These are phyloP conservation scores for Rhizopogon roseolus DNA, from an alignment of 768 basidiomycete species.

Conservation along the genomic window DNA sequence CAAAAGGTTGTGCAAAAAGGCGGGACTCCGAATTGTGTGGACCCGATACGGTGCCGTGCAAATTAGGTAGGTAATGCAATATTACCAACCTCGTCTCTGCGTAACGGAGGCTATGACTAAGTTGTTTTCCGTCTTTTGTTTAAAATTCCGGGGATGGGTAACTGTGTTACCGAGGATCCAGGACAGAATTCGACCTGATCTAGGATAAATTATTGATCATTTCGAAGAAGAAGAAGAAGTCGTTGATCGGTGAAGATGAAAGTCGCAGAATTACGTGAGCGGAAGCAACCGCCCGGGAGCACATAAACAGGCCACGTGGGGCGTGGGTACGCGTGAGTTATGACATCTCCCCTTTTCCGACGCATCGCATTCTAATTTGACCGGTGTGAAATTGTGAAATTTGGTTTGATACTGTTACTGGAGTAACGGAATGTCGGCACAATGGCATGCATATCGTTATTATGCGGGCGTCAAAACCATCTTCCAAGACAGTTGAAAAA, in stretches of 20 bases:
- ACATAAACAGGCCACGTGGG: constrained; percentile 19
- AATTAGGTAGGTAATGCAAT: neutral
- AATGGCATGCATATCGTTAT: constrained; percentile 19
- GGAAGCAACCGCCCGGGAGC: constrained; percentile 6
- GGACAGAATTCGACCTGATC: neutral
- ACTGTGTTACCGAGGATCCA: neutral
- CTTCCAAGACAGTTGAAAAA: constrained; percentile 19
- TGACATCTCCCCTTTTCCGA: constrained; percentile 2
- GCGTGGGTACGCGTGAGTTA: neutral
- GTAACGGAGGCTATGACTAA: neutral
- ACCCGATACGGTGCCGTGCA: neutral
- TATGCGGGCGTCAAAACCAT: constrained; percentile 2
- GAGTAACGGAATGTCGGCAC: constrained; percentile 18
- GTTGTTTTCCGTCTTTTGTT: too few relatives aligned
- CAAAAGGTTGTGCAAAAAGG: neutral
- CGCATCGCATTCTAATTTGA: constrained; percentile 17
- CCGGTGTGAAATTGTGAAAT: constrained; percentile 19
- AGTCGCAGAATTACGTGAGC: neutral
- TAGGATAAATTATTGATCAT: constrained; percentile 2
- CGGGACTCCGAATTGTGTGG: neutral
- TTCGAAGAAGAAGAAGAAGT: neutral
- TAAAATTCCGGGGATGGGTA: neutral
- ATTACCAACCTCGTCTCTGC: neutral
- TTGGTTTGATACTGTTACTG: constrained; percentile 11
- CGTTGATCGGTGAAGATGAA: neutral